Conservation (phyloP, 2,329 filamentous ascomycete genomes). For the Clarireedia monteithiana region DNA sequence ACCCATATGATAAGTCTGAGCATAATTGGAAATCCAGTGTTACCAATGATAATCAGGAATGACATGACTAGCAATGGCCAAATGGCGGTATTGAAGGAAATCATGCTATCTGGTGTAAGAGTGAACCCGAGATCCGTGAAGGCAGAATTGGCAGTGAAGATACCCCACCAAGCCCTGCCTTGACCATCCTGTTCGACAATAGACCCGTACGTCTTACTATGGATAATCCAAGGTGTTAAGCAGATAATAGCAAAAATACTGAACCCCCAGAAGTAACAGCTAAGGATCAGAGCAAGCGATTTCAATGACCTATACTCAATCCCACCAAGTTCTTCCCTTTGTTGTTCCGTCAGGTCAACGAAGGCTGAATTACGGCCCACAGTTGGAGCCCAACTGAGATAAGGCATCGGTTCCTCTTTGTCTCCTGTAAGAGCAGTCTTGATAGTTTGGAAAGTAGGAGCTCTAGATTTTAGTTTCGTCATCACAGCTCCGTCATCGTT, state of each 20-base stretch:
- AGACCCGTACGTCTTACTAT: conserved; percentile 51
- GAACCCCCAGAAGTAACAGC: conserved; percentile 76
- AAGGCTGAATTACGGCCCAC: conserved; percentile 91
- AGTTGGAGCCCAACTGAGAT: conserved; percentile 90
- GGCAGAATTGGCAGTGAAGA: conserved; percentile 80
- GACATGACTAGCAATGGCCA: conserved; percentile 70
- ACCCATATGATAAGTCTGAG: conserved; percentile 89
- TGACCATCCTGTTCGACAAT: conserved; percentile 56
- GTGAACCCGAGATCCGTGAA: conserved; percentile 97
- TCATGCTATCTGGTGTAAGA: conserved; percentile 89
- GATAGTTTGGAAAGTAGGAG: conserved; percentile 49
- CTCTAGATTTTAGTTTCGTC: conserved; percentile 11
- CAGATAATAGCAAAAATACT: conserved; percentile 68
- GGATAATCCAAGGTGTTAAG: conserved; percentile 72
- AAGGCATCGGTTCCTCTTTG: conserved; percentile 60
- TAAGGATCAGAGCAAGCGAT: conserved; percentile 70
- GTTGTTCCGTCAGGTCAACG: conserved; percentile 76
- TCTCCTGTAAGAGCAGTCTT: conserved; percentile 35
- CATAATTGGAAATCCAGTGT: conserved; percentile 93
- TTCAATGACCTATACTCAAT: conserved; percentile 94
- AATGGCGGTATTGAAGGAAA: conserved; percentile 71
- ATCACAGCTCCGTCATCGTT: conserved; percentile 25
- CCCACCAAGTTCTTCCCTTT: conserved; percentile 89
- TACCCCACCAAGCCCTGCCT: conserved; percentile 77
- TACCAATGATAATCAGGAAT: conserved; percentile 88